Conservation (phyloP, 2,329 filamentous ascomycete genomes). For the Fulvia fulva region DNA sequence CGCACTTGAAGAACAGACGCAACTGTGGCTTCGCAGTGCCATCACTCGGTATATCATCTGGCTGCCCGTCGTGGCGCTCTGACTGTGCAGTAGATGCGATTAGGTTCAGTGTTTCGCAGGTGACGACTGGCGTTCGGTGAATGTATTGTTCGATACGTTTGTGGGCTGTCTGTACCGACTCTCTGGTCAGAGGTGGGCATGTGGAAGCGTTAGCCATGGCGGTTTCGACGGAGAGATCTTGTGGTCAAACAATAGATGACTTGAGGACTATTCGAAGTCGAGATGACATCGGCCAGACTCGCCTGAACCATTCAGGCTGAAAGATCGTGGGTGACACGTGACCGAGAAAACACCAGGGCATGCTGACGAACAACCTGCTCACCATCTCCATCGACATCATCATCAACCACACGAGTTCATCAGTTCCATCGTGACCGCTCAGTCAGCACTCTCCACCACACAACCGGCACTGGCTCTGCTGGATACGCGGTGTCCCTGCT, state of each 20-base stretch:
- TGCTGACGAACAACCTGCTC: too few species aligned
- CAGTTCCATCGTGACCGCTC: too few species aligned
- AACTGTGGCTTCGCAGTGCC: constrained; percentile 59
- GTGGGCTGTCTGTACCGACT: constrained; percentile 69
- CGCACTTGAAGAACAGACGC: constrained; percentile 88
- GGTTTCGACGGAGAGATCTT: neutral
- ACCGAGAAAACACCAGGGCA: neutral
- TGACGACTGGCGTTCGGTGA: constrained; percentile 79
- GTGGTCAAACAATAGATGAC: neutral
- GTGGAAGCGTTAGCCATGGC: constrained; percentile 44
- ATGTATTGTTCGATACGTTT: constrained; percentile 69
- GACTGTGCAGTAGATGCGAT: constrained; percentile 71
- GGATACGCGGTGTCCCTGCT: too few species aligned
- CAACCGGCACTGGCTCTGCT: too few species aligned
- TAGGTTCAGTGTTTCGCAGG: constrained; percentile 67
- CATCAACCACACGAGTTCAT: too few species aligned
- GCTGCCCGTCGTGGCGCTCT: constrained; percentile 18
- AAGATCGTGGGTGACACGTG: neutral
- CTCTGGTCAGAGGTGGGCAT: constrained; percentile 64
- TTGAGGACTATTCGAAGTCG: neutral
- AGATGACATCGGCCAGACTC: neutral
- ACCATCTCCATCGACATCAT: too few species aligned
- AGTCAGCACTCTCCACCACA: too few species aligned
- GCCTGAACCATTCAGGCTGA: neutral
- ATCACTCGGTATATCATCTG: constrained; percentile 6